Base-by-base conservation (phyloP, 2,329 filamentous ascomycete genomes). In the Aspergillus sp. region DNA sequence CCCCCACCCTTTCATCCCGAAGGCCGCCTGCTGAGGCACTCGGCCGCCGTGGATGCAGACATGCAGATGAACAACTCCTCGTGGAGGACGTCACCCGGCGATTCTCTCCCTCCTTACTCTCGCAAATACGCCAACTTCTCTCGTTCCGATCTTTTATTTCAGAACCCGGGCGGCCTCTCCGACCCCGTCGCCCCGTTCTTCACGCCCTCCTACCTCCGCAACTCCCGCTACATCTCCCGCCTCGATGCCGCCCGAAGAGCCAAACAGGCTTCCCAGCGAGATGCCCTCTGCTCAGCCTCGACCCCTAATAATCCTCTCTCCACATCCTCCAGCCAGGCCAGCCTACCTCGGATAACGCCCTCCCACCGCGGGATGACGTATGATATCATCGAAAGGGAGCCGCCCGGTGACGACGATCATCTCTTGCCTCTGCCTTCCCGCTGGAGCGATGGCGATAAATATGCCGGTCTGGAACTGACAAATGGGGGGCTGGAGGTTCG, bases 361-460 rank as follows among this genome's bases (percentile, higher is more conserved):
- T 84, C 84, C 31, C 89, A 96, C 75, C 84, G 90, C 56, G 92
- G 91, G 20, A 86, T 96, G 78, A 87, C 90, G 16, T 91, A 91
- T 74, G 92, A 96, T 69, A 83, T 96, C 61, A 88, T 96, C 67
- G 94, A 97, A 78, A 87, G 90, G 64, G 80, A 86, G 31, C 85
- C 88, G 0, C 61, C 71, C 11, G 70, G 78, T 39, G 85, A 89
- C 42, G 85, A 90, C 36, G 86, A 90, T 52, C 79, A 82, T 1
- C 73, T 91, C 47, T 81, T 85, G 58, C 88, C 90, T 9, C 81
- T 98, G 64, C 95, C 95, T 18, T 87, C 89, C 4, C 85, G 84
- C 69, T 98, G 92, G 93, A 96, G 87, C 67, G 88, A 87, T 52
- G 81, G 84, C 32, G 92, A 97, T 73, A 93, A 91, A 75, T 87